A percentile compares a stretch with the other conserved stretches of the same genome.
phyloP scores from a whole-genome alignment of 2,329 filamentous ascomycete species.

The Fusarium pininemorale region DNA sequence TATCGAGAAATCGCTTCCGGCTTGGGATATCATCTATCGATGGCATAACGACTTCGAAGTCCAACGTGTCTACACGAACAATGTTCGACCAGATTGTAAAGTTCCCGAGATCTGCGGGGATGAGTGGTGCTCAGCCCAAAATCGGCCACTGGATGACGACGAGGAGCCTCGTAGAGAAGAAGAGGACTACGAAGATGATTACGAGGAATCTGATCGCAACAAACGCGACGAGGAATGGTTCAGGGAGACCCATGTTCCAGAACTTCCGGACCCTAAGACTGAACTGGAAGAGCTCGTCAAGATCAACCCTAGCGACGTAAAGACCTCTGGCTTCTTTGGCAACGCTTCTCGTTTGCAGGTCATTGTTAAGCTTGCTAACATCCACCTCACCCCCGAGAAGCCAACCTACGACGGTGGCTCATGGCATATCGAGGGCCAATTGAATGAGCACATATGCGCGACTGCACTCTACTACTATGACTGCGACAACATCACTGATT shows the following conservation, averaged over 20 bases:
- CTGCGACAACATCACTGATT: constrained; percentile 66
- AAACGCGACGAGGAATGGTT: constrained; percentile 44
- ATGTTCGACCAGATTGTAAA: constrained; percentile 32
- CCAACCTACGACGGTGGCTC: constrained; percentile 62
- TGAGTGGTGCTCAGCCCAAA: not conserved
- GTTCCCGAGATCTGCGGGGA: constrained; percentile 27
- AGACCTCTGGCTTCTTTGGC: constrained; percentile 42
- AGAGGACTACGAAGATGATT: constrained; percentile 20
- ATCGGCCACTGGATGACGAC: constrained; percentile 30
- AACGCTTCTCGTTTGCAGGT: constrained; percentile 60
- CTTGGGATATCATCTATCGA: constrained; percentile 54
- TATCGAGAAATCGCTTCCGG: constrained; percentile 53
- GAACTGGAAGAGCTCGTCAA: not conserved
- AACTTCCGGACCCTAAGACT: constrained; percentile 8
- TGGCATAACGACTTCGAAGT: constrained; percentile 44
- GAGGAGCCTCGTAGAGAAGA: constrained; percentile 35
- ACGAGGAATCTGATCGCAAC: constrained; percentile 34
- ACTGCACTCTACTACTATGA: constrained; percentile 72
- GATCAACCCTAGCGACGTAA: constrained; percentile 37
- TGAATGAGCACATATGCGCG: constrained; percentile 71
- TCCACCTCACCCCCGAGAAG: constrained; percentile 67
- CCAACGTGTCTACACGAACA: constrained; percentile 36
- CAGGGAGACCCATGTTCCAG: constrained; percentile 34
- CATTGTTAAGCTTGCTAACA: constrained; percentile 70
- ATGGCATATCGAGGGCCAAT: constrained; percentile 65